Evolutionary conservation across 2,329 filamentous ascomycete species (phyloP).

Genomic region (Fusarium bactridioides): DNA sequence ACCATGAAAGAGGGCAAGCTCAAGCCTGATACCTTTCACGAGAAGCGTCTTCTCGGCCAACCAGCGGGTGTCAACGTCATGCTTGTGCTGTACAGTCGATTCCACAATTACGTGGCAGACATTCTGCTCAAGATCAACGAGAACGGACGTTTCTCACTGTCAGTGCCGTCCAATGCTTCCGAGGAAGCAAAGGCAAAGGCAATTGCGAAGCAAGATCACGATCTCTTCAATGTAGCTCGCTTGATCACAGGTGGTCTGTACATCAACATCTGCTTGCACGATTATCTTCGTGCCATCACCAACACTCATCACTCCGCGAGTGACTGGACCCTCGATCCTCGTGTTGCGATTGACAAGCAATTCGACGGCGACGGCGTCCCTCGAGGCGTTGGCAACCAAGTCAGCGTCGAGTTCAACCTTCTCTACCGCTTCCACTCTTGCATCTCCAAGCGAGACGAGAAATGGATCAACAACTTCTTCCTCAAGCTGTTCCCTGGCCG

Average conservation of each 20-base stretch:
- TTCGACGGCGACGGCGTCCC: constrained; percentile 57
- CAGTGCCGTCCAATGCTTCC: constrained; percentile 4
- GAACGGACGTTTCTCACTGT: constrained; percentile 61
- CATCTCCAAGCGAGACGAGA: constrained; percentile 67
- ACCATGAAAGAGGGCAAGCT: constrained; percentile 72
- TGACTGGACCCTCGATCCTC: constrained; percentile 70
- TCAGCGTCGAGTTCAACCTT: constrained; percentile 73
- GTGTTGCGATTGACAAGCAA: constrained; percentile 60
- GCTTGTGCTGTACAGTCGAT: constrained; percentile 73
- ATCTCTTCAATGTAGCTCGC: constrained; percentile 60
- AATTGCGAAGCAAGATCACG: constrained; percentile 55
- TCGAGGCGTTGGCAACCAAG: constrained; percentile 70
- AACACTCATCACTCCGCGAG: constrained; percentile 66
- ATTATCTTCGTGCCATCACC: constrained; percentile 69
- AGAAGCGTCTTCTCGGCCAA: constrained; percentile 70
- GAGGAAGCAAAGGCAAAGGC: constrained; percentile 45
- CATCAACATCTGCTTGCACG: constrained; percentile 63
- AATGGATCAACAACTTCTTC: constrained; percentile 66
- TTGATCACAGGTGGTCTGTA: constrained; percentile 61
- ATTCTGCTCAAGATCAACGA: constrained; percentile 73
- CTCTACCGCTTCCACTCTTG: constrained; percentile 72
- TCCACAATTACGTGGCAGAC: constrained; percentile 74
- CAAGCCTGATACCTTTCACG: constrained; percentile 75
- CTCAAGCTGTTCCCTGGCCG: constrained; percentile 37
- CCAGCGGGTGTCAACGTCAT: constrained; percentile 74